These are phyloP conservation scores for Cryptococcus amylolentus DNA, from an alignment of 1,284 basidiomycete genomes.

Conservation along the genomic window DNA sequence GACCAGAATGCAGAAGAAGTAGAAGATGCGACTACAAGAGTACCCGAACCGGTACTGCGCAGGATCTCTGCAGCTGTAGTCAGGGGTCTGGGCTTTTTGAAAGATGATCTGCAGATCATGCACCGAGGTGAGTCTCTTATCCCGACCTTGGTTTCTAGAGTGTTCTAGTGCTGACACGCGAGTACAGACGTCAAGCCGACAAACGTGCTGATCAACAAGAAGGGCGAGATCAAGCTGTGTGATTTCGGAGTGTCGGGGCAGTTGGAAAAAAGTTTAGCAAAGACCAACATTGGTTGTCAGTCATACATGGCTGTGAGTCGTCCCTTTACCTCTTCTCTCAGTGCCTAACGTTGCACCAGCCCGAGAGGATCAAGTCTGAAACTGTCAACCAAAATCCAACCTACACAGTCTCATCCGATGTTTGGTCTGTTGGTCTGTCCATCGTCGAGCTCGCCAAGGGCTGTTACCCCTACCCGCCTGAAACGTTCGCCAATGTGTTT, in stretches of 20 bases:
- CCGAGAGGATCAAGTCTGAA: conserved; percentile 93
- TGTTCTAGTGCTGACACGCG: not conserved
- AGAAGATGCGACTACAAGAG: conserved; percentile 51
- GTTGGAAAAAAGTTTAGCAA: conserved; percentile 90
- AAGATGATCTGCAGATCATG: conserved; percentile 94
- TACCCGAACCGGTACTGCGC: conserved; percentile 82
- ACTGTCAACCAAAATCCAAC: conserved; percentile 79
- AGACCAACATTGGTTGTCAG: conserved; percentile 98
- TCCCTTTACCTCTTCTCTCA: conserved; percentile 1
- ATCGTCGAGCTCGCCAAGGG: conserved; percentile 92
- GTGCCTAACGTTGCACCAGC: conserved; percentile 53
- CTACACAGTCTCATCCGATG: conserved; percentile 94
- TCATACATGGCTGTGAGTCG: conserved; percentile 92
- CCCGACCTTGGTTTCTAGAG: not conserved
- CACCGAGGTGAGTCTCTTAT: conserved; percentile 68
- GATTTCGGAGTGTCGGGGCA: conserved; percentile 99
- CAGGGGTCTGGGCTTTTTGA: conserved; percentile 88
- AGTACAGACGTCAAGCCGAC: conserved; percentile 78
- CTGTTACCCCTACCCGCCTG: conserved; percentile 95
- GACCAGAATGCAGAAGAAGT: conserved; percentile 18
- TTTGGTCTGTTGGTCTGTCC: conserved; percentile 95
- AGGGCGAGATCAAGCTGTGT: conserved; percentile 89
- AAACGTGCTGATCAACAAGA: conserved; percentile 86
- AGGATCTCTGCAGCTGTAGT: conserved; percentile 80
- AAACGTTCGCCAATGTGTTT: conserved; percentile 95